phyloP scores from a whole-genome alignment of 1,284 basidiomycete species.

The Earliella scabrosa region DNA sequence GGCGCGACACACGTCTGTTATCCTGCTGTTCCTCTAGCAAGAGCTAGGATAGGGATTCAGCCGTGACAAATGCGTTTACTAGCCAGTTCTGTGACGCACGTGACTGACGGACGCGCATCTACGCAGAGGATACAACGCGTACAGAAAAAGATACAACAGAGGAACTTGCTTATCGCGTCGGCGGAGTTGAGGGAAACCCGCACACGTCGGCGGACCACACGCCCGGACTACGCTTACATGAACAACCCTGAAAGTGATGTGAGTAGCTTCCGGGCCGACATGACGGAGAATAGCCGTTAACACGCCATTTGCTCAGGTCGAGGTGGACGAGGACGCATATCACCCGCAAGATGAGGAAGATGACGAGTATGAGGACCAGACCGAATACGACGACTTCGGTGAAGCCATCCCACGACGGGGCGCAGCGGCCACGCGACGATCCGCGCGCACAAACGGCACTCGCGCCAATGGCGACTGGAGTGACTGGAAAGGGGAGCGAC shows the following conservation, averaged over 20 bases:
- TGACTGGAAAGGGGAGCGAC: conserved; percentile 74
- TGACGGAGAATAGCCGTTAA: conserved; percentile 25
- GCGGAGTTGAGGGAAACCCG: conserved; percentile 78
- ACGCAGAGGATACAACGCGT: conserved; percentile 70
- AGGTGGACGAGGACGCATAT: conserved; percentile 60
- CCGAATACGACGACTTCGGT: conserved; percentile 52
- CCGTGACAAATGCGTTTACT: conserved; percentile 2
- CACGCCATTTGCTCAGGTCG: conserved; percentile 50
- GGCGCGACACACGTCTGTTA: not conserved
- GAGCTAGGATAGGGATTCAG: not conserved
- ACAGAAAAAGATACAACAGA: conserved; percentile 70
- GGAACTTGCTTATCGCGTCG: conserved; percentile 65
- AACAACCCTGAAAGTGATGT: conserved; percentile 68
- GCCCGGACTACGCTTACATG: conserved; percentile 79
- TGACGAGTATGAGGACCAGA: conserved; percentile 61
- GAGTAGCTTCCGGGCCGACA: conserved; percentile 34
- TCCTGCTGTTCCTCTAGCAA: not conserved
- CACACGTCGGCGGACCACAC: conserved; percentile 68
- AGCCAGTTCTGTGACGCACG: conserved; percentile 17
- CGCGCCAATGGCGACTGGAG: conserved; percentile 53
- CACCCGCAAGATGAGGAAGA: conserved; percentile 65
- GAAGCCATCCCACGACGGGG: conserved; percentile 41
- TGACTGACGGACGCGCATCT: conserved; percentile 25
- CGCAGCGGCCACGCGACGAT: conserved; percentile 56
- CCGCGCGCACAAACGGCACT: conserved; percentile 59